These are phyloP conservation scores for Candida nitratophila DNA, from an alignment of 805 yeast genomes.

Conservation along the genomic window DNA sequence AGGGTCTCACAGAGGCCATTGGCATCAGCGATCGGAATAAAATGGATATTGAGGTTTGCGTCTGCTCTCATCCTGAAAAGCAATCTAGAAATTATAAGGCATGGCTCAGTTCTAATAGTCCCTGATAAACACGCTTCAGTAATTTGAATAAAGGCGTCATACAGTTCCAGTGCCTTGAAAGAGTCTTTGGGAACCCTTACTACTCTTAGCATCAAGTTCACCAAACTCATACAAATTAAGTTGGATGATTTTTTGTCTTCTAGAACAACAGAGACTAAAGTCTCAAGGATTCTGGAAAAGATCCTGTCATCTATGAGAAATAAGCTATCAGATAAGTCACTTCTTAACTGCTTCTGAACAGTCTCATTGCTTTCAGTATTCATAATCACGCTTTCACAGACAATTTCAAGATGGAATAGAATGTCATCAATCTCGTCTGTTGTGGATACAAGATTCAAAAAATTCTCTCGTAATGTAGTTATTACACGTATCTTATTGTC, in stretches of 20 bases:
- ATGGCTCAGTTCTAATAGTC: neutral
- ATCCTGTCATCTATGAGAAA: neutral
- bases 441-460: neutral
- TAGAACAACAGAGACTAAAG: neutral
- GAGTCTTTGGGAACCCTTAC: neutral
- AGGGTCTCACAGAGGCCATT: conserved; percentile 59
- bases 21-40: conserved; percentile 51
- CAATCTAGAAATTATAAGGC: conserved; percentile 41
- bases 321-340: neutral
- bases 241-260: neutral
- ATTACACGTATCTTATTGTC: neutral
- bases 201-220: neutral
- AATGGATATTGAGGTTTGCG: conserved; percentile 34
- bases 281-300: neutral
- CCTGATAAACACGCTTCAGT: no score
- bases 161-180: neutral
- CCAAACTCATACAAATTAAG: neutral
- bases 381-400: neutral
- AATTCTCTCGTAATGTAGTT: neutral
- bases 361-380: neutral
- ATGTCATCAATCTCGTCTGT: neutral
- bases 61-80: conserved; percentile 50
- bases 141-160: neutral
- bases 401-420: no score
- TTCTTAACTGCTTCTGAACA: neutral